Conservation (phyloP, 129 eudicot genomes). For the Flaveria robusta region DNA sequence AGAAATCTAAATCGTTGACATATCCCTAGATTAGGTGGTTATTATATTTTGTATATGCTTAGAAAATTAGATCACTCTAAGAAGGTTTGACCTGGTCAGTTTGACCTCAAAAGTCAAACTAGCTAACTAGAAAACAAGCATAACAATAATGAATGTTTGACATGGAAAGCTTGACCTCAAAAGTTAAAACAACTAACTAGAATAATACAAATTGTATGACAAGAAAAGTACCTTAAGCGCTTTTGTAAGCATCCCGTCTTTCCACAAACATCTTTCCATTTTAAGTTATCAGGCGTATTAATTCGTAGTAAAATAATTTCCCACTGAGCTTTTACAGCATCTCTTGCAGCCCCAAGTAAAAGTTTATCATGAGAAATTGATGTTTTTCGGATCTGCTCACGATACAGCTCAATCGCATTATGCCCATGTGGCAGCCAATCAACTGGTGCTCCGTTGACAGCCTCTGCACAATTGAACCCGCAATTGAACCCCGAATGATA, state of each 20-base stretch:
- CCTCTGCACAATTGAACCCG: constrained; percentile 98
- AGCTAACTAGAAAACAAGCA: neutral
- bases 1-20: no score
- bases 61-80: no score
- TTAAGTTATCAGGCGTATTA: constrained; percentile 58
- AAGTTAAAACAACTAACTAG: constrained; percentile 4
- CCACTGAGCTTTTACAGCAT: constrained; percentile 97
- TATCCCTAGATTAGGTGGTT: no score
- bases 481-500: constrained; percentile 96
- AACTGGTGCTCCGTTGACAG: constrained; percentile 95
- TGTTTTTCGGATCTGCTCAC: constrained; percentile 77
- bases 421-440: constrained; percentile 97
- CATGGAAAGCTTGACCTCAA: neutral
- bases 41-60: no score
- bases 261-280: constrained; percentile 88
- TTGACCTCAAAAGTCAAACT: constrained; percentile 17
- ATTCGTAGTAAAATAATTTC: constrained; percentile 73
- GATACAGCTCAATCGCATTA: constrained; percentile 81
- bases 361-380: constrained; percentile 95
- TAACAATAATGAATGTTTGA: neutral
- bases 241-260: constrained; percentile 75
- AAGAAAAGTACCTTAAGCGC: constrained; percentile 63
- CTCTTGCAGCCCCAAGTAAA: constrained; percentile 94
- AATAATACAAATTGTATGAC: neutral
- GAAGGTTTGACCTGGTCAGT: neutral